Percentiles rank a stretch among this genome's conserved stretches.
Conservation (phyloP, 2,329 filamentous ascomycete species). For the Epichloe sp. region DNA sequence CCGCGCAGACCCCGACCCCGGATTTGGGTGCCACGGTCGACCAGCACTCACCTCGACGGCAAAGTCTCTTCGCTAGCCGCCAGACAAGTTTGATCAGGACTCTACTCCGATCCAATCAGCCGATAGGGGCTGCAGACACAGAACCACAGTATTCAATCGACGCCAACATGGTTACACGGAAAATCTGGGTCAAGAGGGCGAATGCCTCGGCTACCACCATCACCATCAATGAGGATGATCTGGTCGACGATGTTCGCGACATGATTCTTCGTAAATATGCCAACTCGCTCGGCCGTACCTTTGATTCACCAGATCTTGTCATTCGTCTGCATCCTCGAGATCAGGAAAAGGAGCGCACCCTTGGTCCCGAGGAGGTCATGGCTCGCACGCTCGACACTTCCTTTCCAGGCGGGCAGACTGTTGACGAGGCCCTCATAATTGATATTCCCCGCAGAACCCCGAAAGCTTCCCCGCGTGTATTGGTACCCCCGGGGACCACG, state of each 20-base stretch:
- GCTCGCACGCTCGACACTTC: constrained; percentile 64
- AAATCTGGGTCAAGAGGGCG: constrained; percentile 90
- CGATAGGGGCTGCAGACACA: constrained; percentile 10
- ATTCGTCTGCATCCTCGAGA: constrained; percentile 67
- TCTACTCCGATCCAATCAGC: constrained; percentile 14
- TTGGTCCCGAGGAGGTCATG: constrained; percentile 82
- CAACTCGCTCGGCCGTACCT: constrained; percentile 79
- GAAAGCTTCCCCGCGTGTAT: constrained; percentile 59
- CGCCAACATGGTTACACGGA: constrained; percentile 51
- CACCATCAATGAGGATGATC: constrained; percentile 70
- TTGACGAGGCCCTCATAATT: constrained; percentile 84
- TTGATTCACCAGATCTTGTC: constrained; percentile 80
- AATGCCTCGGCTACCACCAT: constrained; percentile 79
- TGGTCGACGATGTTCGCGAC: constrained; percentile 91
- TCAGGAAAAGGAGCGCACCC: constrained; percentile 47
- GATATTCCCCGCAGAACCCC: constrained; percentile 75
- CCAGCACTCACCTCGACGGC: constrained; percentile 12
- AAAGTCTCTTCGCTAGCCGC: constrained; percentile 25
- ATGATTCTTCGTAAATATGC: constrained; percentile 86
- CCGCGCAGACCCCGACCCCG: not conserved
- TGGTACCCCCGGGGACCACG: constrained; percentile 28
- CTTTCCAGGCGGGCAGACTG: constrained; percentile 74
- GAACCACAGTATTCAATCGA: constrained; percentile 22
- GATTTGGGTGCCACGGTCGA: constrained; percentile 11
- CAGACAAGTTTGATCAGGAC: constrained; percentile 21